Evolutionary conservation across 768 basidiomycete genomes (phyloP), one percentile per base, ranked within the genome.

Genomic region (Lactarius psammicola): DNA sequence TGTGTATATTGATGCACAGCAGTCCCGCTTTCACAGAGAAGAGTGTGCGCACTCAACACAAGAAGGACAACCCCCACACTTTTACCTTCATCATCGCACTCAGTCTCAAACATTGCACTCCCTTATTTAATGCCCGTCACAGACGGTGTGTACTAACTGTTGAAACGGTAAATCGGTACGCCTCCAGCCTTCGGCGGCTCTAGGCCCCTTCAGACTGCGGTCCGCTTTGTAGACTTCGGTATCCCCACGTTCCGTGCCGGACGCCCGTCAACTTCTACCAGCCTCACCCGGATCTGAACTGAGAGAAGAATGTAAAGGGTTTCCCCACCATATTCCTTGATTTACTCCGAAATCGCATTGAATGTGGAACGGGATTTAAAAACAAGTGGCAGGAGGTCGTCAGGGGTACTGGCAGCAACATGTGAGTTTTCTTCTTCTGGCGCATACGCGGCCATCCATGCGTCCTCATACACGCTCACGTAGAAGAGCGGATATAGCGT

Each of bases 161-260:
- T 2, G 40, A 26, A 15, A 38, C n/a, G 46, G 34, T 23, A 55
- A 49, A 4, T 36, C 18, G 28, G 59, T 65, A 49, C 10, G 59
- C 42, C 17, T 56, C 44, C 20, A 20, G 56, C 17, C 17, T 49
- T 44, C 7, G 40, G 4, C 0, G 9, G 31, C n/a, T 56, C 64
- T 51, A 18, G 33, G 40, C 15, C 17, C 1, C 5, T 18, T 55
- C 11, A 23, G 59, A 30, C 42, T 2, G 2, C n/a, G n/a, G n/a
- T n/a, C n/a, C n/a, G 23, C 4, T 23, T 65, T 20, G 20, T 65
- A 65, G 54, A 28, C 20, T 46, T 15, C 30, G 42, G 34, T 30
- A 13, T 60, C 54, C 9, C 23, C 38, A 15, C 34, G 31, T 4
- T 17, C 54, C 20, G 31, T 44, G 30, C 26, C 26, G 23, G 31